These are phyloP conservation scores for Phylloporus sp. DNA, from an alignment of 768 basidiomycete species.

Conservation along the genomic window DNA sequence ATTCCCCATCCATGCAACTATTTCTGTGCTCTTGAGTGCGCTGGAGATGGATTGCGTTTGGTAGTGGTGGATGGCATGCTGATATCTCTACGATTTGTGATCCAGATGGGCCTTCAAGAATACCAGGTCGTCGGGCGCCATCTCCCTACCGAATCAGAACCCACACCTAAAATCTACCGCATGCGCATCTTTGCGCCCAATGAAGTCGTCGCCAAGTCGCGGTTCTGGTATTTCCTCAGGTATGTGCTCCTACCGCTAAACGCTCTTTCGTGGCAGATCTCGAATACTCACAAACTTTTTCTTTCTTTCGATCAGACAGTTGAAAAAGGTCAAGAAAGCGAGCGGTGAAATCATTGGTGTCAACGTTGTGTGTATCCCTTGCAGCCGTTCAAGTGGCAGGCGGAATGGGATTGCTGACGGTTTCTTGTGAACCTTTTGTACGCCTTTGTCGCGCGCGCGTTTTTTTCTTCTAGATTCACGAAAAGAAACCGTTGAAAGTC, in stretches of 20 bases:
- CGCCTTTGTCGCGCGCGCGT: conserved; percentile 13
- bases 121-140: conserved; percentile 98
- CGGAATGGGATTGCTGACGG: conserved; percentile 63
- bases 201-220: conserved; percentile 97
- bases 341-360: conserved; percentile 98
- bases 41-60: conserved; percentile 31
- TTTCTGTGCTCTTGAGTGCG: not conserved
- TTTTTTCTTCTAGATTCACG: conserved; percentile 70
- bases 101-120: conserved; percentile 78
- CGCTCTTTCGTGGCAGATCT: not conserved
- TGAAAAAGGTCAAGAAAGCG: conserved; percentile 99
- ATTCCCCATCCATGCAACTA: not conserved
- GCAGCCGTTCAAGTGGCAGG: conserved; percentile 84
- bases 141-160: conserved; percentile 88
- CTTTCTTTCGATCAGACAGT: conserved; percentile 51
- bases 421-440: conserved; percentile 11
- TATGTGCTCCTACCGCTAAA: conserved; percentile 34
- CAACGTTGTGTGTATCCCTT: conserved; percentile 85
- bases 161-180: conserved; percentile 96
- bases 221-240: conserved; percentile 99
- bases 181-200: conserved; percentile 99
- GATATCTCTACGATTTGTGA: conserved; percentile 1
- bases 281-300: no score
- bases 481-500: conserved; percentile 96
- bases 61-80: conserved; percentile 19